These are phyloP conservation scores for Boletus pseudo-olivaceus DNA, from an alignment of 768 basidiomycete species.

Conservation along the genomic window DNA sequence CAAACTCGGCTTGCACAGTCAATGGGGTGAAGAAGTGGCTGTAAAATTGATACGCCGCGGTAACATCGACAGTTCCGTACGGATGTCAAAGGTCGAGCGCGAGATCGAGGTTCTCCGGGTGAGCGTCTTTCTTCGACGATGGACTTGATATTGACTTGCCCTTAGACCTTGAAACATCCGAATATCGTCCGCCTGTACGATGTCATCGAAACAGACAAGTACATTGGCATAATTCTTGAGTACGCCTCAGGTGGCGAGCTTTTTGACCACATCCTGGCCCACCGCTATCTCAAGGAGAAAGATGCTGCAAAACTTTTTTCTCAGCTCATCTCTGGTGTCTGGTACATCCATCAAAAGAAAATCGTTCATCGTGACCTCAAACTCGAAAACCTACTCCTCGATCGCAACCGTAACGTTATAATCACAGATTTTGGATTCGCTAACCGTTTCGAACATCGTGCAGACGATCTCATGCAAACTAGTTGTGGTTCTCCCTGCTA, in stretches of 20 bases:
- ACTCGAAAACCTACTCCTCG: conserved; percentile 95
- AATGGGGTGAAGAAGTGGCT: conserved; percentile 97
- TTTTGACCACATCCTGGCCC: conserved; percentile 98
- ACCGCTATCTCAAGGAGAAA: conserved; percentile 90
- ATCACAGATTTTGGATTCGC: conserved; percentile 99
- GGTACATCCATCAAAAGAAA: conserved; percentile 99
- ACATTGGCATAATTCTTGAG: conserved; percentile 98
- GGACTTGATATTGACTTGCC: conserved; percentile 3
- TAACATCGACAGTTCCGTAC: conserved; percentile 79
- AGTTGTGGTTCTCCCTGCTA: conserved; percentile 97
- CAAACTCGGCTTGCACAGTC: conserved; percentile 91
- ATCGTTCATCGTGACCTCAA: conserved; percentile 99
- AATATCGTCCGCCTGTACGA: conserved; percentile 98
- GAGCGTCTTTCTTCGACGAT: conserved; percentile 26
- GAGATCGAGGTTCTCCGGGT: conserved; percentile 98
- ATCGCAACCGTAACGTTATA: conserved; percentile 96
- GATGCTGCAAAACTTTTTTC: conserved; percentile 96
- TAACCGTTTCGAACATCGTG: conserved; percentile 89
- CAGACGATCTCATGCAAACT: conserved; percentile 97
- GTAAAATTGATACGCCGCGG: conserved; percentile 95
- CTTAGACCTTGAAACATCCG: conserved; percentile 88
- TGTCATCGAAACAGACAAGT: conserved; percentile 99
- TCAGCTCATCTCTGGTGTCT: conserved; percentile 96
- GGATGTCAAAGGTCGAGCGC: conserved; percentile 93
- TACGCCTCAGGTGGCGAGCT: conserved; percentile 98